Evolutionary conservation across 2,329 filamentous ascomycete species (phyloP), one percentile per base, ranked within the genome.

Genomic region (Helminthosporium solani): DNA sequence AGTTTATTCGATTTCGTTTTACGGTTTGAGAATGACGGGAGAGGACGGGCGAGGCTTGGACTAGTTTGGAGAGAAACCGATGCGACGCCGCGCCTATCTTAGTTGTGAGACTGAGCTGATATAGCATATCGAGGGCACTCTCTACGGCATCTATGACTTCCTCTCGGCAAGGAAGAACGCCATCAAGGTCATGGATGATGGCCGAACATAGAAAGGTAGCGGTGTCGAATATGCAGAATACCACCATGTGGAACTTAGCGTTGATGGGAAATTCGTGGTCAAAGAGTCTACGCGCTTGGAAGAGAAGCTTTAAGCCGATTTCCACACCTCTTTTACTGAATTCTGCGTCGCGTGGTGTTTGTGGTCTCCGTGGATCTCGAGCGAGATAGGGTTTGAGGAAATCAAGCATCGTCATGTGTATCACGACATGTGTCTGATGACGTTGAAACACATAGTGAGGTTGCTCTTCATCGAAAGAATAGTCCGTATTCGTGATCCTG

Each of bases 161-260:
- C 1, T 72, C 63, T 11, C 73, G 72, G 11, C 67, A 68, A 3
- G 72, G 70, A 2, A 79, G 62, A 11, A 59, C 65, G 15, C 59
- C 53, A 23, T 74, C 65, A n/a, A 64, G 57, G 46, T 81, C 78
- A 47, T 80, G 77, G 3, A 79, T 69, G 6, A 81, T 64, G 2
- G 77, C 73, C 0, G 77, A 79, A 61, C 75, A 79, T 3, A 80
- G 57, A 15, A 78, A 65, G 0, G 78, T 75, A 0, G 76, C 72
- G 0, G 75, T 77, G 49, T 81, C 76, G 37, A 81, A 81, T 25
- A 79, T 73, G 34, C 70, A 67, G 45, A 79, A 80, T 0, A 77
- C 63, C 5, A 77, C 72, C 41, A 76, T 71, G 50, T 79, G 75
- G 33, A 77, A 78, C 28, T 75, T 78, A 5, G 73, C 70, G 35